phyloP scores from a whole-genome alignment of 2,329 filamentous ascomycete genomes.

The Septoria linicola region DNA sequence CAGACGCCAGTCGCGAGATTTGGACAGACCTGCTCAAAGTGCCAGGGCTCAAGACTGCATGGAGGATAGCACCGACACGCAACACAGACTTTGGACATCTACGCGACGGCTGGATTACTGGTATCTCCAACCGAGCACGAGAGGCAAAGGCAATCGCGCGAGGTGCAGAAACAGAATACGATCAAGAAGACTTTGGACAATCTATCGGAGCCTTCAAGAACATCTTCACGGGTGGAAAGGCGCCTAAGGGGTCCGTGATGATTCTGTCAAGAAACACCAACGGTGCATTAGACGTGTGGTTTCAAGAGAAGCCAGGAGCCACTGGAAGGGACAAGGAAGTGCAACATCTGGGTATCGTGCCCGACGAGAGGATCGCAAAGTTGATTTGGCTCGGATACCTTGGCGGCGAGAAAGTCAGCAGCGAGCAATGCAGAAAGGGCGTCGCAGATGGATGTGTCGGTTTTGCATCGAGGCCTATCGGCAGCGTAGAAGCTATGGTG shows the following conservation, averaged over 20 bases:
- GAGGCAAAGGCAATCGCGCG: conserved; percentile 48
- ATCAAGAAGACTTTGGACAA: conserved; percentile 72
- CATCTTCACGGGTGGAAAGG: conserved; percentile 73
- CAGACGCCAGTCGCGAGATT: conserved; percentile 64
- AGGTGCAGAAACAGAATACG: conserved; percentile 50
- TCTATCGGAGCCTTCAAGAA: conserved; percentile 75
- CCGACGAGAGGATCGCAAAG: conserved; percentile 76
- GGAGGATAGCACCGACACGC: conserved; percentile 84
- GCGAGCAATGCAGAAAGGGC: conserved; percentile 73
- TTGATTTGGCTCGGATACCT: conserved; percentile 89
- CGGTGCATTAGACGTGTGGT: conserved; percentile 68
- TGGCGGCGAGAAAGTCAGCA: conserved; percentile 81
- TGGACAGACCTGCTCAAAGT: conserved; percentile 71
- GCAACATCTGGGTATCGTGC: conserved; percentile 66
- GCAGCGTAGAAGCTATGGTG: conserved; percentile 80
- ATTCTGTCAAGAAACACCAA: conserved; percentile 65
- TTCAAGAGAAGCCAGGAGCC: conserved; percentile 52
- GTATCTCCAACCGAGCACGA: conserved; percentile 71
- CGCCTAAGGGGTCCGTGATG: conserved; percentile 77
- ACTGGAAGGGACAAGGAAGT: conserved; percentile 39
- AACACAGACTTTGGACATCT: conserved; percentile 94
- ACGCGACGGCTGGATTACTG: conserved; percentile 84
- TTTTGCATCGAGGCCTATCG: conserved; percentile 83
- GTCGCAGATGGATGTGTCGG: conserved; percentile 86
- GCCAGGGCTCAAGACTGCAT: conserved; percentile 68